phyloP scores from a whole-genome alignment of 139 green algal species.

The Coelastrella sp. region DNA sequence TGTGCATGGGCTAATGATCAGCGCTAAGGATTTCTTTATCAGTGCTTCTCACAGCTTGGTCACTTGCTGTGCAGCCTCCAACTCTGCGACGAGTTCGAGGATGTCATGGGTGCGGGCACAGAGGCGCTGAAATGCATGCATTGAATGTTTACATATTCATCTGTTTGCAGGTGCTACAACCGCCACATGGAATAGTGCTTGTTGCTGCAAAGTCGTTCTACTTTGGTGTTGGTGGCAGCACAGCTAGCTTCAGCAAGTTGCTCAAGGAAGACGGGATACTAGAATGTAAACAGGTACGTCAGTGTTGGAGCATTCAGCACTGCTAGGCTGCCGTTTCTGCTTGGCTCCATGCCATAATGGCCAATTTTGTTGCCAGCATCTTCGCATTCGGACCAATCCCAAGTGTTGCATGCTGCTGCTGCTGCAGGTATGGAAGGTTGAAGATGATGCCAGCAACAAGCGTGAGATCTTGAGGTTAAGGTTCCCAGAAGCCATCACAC shows the following conservation, averaged over 20 bases:
- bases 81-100: too few relatives aligned
- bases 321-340: too few relatives aligned
- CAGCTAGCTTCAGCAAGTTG: slow-evolving; percentile 71
- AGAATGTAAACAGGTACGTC: slow-evolving; percentile 22
- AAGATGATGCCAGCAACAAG: slow-evolving; percentile 65
- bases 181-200: slow-evolving; percentile 77
- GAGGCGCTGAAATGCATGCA: too few relatives aligned
- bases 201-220: slow-evolving; percentile 95
- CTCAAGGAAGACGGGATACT: slow-evolving; percentile 52
- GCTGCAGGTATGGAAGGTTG: slow-evolving; percentile 51
- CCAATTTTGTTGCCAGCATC: neutral
- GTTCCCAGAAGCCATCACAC: slow-evolving; percentile 58
- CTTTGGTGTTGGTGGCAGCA: slow-evolving; percentile 96
- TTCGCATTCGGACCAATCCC: neutral
- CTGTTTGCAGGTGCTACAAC: slow-evolving; percentile 68
- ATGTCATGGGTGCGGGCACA: too few relatives aligned
- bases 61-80: too few relatives aligned
- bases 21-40: too few relatives aligned
- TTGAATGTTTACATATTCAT: slow-evolving; percentile 3
- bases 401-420: neutral
- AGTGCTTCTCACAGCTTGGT: too few relatives aligned
- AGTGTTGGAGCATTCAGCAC: neutral
- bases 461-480: slow-evolving; percentile 70
- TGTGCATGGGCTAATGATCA: too few relatives aligned
- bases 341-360: neutral